These are phyloP conservation scores for Colletotrichum chlorophyti DNA, from an alignment of 2,329 filamentous ascomycete species.

Conservation along the genomic window DNA sequence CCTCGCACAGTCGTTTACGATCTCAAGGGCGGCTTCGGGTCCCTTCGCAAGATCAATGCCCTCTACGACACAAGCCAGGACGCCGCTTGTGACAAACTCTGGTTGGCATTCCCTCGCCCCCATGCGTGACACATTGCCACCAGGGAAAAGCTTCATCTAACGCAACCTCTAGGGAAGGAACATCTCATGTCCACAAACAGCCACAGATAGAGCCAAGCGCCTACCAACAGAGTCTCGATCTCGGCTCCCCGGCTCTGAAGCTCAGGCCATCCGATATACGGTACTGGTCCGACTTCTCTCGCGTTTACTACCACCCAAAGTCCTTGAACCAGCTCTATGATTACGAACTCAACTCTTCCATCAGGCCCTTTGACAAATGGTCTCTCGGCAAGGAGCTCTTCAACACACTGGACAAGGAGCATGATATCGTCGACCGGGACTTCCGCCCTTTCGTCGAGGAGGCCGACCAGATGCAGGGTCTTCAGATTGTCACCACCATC, in stretches of 20 bases:
- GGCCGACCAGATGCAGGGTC: conserved; percentile 87
- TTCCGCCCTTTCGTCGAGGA: conserved; percentile 89
- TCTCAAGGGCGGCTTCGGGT: conserved; percentile 91
- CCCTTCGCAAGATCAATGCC: conserved; percentile 84
- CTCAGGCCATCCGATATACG: conserved; percentile 77
- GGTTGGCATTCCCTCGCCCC: conserved; percentile 35
- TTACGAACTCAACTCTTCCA: conserved; percentile 80
- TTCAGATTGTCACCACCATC: conserved; percentile 76
- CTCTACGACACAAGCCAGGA: conserved; percentile 70
- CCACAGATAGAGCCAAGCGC: conserved; percentile 70
- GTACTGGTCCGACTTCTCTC: conserved; percentile 96
- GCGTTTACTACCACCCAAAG: conserved; percentile 88
- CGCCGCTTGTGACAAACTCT: conserved; percentile 37
- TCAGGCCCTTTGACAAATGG: conserved; percentile 86
- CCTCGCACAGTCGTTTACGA: conserved; percentile 94
- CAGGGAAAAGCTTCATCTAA: conserved; percentile 2
- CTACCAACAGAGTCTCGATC: conserved; percentile 82
- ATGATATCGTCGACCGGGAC: conserved; percentile 90
- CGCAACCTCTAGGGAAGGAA: conserved; percentile 62
- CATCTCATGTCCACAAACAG: conserved; percentile 72
- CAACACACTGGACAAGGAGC: conserved; percentile 73
- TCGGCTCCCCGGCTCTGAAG: conserved; percentile 67
- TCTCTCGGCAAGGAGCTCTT: conserved; percentile 78
- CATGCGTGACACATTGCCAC: not conserved
- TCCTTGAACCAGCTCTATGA: conserved; percentile 89